Conservation (phyloP, 768 basidiomycete species). For the Suillus ampliporus region DNA sequence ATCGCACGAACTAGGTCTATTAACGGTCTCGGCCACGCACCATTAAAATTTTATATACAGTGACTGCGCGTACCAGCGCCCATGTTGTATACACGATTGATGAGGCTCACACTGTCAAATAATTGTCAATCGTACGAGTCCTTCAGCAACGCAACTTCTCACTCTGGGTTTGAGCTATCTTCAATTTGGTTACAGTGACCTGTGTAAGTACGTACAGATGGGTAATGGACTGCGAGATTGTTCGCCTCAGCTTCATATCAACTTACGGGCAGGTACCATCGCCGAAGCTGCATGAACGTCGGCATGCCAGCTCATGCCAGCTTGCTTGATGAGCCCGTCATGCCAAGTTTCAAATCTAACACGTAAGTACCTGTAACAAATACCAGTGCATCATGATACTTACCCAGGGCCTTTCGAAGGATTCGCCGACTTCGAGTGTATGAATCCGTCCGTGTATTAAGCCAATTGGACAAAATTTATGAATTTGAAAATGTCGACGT, state of each 20-base stretch:
- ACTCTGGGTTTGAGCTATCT: not conserved
- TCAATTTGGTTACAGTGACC: not conserved
- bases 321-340: not conserved
- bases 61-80: no score
- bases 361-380: no score
- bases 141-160: not conserved
- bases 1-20: not conserved
- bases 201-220: not conserved
- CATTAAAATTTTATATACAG: not conserved
- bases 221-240: not conserved
- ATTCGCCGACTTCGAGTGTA: not conserved
- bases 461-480: not conserved
- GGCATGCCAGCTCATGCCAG: not conserved
- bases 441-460: no score
- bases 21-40: not conserved
- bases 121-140: not conserved
- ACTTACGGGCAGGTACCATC: not conserved
- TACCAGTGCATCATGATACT: not conserved
- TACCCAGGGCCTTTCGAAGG: not conserved
- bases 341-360: not conserved
- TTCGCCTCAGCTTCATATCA: not conserved
- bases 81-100: not conserved
- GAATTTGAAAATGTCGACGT: not conserved
- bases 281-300: not conserved
- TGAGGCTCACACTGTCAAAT: not conserved